Evolutionary conservation across 768 basidiomycete species (phyloP).

Genomic region (Macrocybe gigantea): DNA sequence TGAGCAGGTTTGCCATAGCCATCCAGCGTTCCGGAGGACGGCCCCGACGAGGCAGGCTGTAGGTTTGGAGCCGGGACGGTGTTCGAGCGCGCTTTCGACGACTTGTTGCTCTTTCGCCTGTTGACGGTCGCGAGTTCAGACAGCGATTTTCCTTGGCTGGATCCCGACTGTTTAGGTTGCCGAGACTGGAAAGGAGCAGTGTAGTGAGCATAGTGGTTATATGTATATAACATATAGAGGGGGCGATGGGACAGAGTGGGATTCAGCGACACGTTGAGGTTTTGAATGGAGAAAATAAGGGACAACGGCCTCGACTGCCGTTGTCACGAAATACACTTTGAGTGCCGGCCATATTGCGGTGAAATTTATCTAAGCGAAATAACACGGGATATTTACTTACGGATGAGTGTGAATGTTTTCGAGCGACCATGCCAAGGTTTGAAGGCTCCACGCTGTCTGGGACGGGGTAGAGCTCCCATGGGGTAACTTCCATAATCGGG

Average conservation of each 20-base stretch:
- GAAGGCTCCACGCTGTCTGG: conserved; percentile 3
- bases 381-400: conserved; percentile 11
- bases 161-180: conserved; percentile 12
- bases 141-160: conserved; percentile 12
- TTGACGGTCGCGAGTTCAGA: conserved; percentile 22
- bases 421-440: not conserved
- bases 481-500: conserved; percentile 21
- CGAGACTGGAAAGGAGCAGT: conserved; percentile 17
- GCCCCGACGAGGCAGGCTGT: conserved; percentile 5
- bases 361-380: conserved; percentile 7
- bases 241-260: conserved; percentile 4
- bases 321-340: conserved; percentile 2
- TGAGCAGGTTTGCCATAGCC: conserved; percentile 1
- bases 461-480: conserved; percentile 26
- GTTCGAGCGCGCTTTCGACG: conserved; percentile 13
- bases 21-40: not conserved
- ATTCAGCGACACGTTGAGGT: not conserved
- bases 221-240: conserved; percentile 10
- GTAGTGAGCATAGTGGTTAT: conserved; percentile 5
- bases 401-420: conserved; percentile 11
- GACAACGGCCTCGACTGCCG: not conserved
- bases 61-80: conserved; percentile 11
- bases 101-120: conserved; percentile 28
- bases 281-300: not conserved
- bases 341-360: conserved; percentile 7